Conservation (phyloP, 805 yeast species). For the Millerozyma miso region DNA sequence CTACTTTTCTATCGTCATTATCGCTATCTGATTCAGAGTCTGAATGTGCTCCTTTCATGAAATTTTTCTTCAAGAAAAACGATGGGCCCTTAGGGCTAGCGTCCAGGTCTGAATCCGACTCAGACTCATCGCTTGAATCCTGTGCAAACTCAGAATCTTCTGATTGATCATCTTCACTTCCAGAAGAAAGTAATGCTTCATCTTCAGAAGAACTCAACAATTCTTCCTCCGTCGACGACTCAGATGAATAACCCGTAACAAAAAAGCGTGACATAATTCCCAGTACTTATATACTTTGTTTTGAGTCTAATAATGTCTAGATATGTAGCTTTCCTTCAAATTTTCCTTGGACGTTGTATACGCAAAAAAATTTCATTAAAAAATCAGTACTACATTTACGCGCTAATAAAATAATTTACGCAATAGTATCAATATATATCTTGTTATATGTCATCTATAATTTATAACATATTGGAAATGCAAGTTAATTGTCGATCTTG, state of each 20-base stretch:
- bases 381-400: conserved; percentile 9
- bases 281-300: conserved; percentile 1
- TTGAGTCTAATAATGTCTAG: not conserved
- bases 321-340: conserved; percentile 12
- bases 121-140: conserved; percentile 28
- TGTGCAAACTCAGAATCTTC: conserved; percentile 52
- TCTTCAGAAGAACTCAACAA: conserved; percentile 54
- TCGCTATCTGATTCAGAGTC: conserved; percentile 47
- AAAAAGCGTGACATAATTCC: conserved; percentile 86
- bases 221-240: conserved; percentile 50
- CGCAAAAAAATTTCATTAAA: conserved; percentile 12
- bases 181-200: conserved; percentile 50
- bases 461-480: not conserved
- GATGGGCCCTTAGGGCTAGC: conserved; percentile 45
- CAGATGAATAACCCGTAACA: conserved; percentile 56
- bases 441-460: too few species aligned
- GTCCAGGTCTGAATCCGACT: conserved; percentile 29
- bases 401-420: conserved; percentile 7
- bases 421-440: too few species aligned
- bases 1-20: conserved; percentile 76
- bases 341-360: conserved; percentile 23
- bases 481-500: conserved; percentile 5
- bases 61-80: conserved; percentile 50
- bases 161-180: conserved; percentile 33
- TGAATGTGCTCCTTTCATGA: conserved; percentile 37